Evolutionary conservation across 2,329 filamentous ascomycete genomes (phyloP), one percentile per base, ranked within the genome.

Genomic region (Penicillium sclerotiorum): DNA sequence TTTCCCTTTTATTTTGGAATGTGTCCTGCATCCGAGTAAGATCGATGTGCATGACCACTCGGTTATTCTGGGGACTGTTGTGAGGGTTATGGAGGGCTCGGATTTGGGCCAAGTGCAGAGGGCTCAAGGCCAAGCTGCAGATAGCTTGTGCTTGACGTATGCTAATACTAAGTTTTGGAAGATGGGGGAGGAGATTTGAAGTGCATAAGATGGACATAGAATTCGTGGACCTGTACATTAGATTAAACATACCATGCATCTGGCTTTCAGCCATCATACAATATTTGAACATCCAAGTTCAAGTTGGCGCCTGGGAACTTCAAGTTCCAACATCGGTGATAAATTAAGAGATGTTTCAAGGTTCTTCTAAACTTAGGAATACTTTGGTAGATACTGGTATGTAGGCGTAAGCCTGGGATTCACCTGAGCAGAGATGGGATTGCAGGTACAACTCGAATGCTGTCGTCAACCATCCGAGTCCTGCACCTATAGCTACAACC

Each of bases 151-250:
- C 53, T 55, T 75, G 55, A 68, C 72, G 4, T 75, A 75, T 61
- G 72, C 70, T 8, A 69, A 75, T 53, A 73, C 72, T 15, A 60
- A 64, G 17, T 75, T 75, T 47, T 74, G 72, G 72, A 67, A 66
- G 47, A 73, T 74, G 65, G 72, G 72, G 1, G 56, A 60, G 37
- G 58, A 67, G 39, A 60, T 71, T 33, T 38, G 36, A n/a, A n/a
- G 2, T 18, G 21, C 8, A 21, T 17, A 33, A 18, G 12, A 22
- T 30, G 13, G 38, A 17, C n/a, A 8, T 8, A 15, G 4, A 3
- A 12, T 40, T 27, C 12, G 40, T 7, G 27, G 27, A 6, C 8
- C 8, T 43, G 40, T 43, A 43, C 40, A 43, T 32, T 43, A 43
- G 15, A 36, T 18, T 22, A 43, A 9, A 43, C 23, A 43, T 17